These are phyloP conservation scores for Dysphania ambrosioides DNA, from an alignment of 148 eudicot genomes.

Conservation along the genomic window DNA sequence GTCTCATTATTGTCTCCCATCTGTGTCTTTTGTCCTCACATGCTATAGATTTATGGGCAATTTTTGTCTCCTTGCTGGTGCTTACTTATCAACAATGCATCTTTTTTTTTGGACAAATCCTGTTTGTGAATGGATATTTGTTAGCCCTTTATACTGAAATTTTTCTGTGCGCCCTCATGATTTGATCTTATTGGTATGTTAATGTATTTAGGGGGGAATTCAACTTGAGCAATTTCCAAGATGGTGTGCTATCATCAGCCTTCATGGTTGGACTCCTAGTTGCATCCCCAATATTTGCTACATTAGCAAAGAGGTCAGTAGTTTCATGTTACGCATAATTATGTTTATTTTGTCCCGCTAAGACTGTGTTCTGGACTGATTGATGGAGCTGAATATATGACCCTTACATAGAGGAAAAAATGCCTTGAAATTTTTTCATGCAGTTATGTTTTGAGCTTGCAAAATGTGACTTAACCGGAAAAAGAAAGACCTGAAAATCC, in stretches of 20 bases:
- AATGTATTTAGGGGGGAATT: slow-evolving; percentile 91
- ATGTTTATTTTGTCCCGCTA: neutral
- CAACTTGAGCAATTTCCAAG: slow-evolving; percentile 77
- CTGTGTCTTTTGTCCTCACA: neutral
- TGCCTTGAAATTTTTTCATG: neutral
- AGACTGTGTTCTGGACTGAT: neutral
- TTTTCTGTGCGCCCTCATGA: neutral
- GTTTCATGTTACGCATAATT: neutral
- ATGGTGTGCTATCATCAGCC: slow-evolving; percentile 93
- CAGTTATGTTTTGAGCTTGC: neutral
- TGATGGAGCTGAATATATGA: neutral
- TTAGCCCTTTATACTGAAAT: neutral
- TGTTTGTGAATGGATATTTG: neutral
- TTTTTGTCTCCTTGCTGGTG: neutral
- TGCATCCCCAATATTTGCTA: slow-evolving; percentile 87
- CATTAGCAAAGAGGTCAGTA: slow-evolving; percentile 69
- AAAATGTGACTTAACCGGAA: neutral
- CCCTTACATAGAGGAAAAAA: neutral
- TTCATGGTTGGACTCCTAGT: slow-evolving; percentile 97
- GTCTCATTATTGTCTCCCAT: neutral
- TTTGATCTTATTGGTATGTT: too few species aligned
- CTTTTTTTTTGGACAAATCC: neutral
- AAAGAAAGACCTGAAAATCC: too few species aligned
- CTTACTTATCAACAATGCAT: neutral
- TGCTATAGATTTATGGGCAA: neutral